Base-by-base conservation (phyloP, 2,329 filamentous ascomycete genomes). In the Aureobasidium sp. region DNA sequence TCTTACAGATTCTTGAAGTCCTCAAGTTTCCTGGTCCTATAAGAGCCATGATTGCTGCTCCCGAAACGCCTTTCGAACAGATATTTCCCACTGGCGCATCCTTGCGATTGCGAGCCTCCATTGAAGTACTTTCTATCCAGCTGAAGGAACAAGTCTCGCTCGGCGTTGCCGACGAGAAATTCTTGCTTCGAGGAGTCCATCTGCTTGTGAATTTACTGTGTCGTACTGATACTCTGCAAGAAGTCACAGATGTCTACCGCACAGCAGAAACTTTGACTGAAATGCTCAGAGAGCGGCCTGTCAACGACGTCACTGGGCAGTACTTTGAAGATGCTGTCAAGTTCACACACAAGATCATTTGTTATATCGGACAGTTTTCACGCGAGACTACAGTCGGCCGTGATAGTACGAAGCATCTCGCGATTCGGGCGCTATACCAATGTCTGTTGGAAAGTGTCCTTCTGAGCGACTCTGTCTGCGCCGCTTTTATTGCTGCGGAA, bases 1-100 rank as follows among this genome's bases (percentile, higher is more conserved):
- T 30, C 16, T 15, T 59, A 25, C 25, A 93, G 66, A 78, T 93
- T 41, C 77, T 83, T 59, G 82, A 83, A 21, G 85, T 94, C 61
- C 88, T 90, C 1, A 42, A 29, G 15, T 59, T 49, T 9, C 57
- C 57, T 29, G 57, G 83, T 86, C 0, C 84, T 90, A 66, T 81
- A 39, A 53, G 53, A 60, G 34, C 61, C 54, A 32, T 59, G 30
- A 81, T 94, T 57, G 80, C 83, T 57, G 79, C 80, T 9, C 73
- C 78, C 2, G 70, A 74, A 1, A 78, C 77, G n/a, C 77, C 81
- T 0, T 82, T 86, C 63, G 73, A 76, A 11, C 81, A 87, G 11
- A 76, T 91, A 1, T 91, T 94, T 63, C 86, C 88, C 7, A 73
- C 83, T 1, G 81, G 82, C 0, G 85, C 88, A 63, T 87, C 87